Percentiles rank a stretch among this genome's conserved stretches.
Conservation (phyloP, 2,329 filamentous ascomycete genomes). For the Penicillium sp. region DNA sequence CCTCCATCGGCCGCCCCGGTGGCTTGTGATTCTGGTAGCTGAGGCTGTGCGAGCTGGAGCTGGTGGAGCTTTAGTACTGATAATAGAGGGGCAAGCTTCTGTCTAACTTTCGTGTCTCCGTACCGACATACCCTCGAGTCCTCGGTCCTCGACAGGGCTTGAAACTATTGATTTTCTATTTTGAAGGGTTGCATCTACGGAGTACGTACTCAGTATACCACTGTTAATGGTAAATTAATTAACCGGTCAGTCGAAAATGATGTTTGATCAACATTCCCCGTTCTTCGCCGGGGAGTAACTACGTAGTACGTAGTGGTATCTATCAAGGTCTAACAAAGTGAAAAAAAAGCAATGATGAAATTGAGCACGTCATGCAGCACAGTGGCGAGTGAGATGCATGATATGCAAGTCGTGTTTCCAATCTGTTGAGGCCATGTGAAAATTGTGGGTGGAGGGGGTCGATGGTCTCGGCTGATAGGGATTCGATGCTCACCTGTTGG, state of each 20-base stretch:
- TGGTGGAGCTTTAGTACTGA: no score
- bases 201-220: no score
- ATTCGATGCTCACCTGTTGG: not conserved
- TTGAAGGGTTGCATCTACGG: no score
- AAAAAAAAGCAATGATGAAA: constrained; percentile 7
- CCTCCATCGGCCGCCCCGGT: constrained; percentile 1
- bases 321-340: not conserved
- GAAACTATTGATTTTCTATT: no score
- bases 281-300: not conserved
- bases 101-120: no score
- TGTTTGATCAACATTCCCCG: not conserved
- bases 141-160: no score
- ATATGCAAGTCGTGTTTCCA: not conserved
- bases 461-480: not conserved
- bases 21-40: constrained; percentile 4
- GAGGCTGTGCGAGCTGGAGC: constrained; percentile 3
- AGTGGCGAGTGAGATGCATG: not conserved
- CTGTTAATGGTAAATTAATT: no score
- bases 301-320: not conserved
- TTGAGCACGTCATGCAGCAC: constrained; percentile 8
- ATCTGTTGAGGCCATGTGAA: not conserved
- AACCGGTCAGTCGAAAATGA: not conserved
- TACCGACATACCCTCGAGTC: no score
- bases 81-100: not conserved
- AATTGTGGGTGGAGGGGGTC: not conserved